These are phyloP conservation scores for Lepidium campestre DNA, from an alignment of 441 rosid genomes.

Conservation along the genomic window DNA sequence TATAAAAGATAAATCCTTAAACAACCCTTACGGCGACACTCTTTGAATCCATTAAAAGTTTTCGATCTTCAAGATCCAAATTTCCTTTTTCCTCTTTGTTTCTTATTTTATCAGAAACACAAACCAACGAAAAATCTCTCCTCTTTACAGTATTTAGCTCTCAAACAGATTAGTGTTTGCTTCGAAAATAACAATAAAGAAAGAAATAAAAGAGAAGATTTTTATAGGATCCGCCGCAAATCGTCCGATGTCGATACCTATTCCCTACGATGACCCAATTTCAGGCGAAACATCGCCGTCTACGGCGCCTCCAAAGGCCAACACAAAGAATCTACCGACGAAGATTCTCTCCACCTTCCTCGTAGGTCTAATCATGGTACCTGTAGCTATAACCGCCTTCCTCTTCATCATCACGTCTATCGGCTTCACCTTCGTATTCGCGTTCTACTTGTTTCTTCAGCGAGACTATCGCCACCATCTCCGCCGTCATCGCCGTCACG, in stretches of 20 bases:
- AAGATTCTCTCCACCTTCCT: conserved; percentile 56
- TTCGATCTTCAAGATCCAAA: not conserved
- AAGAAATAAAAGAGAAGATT: not conserved
- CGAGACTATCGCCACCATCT: conserved; percentile 38
- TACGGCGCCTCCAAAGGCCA: conserved; percentile 4
- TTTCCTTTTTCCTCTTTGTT: not conserved
- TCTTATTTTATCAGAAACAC: too few relatives aligned
- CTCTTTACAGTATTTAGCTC: not conserved
- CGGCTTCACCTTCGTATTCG: conserved; percentile 47
- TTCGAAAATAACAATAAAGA: not conserved
- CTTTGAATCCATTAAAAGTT: not conserved
- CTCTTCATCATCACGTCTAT: conserved; percentile 67
- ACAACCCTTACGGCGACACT: not conserved
- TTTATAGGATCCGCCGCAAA: conserved; percentile 7
- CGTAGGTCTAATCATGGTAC: conserved; percentile 28
- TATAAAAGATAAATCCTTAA: not conserved
- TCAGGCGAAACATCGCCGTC: conserved; percentile 4
- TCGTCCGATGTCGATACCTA: conserved; percentile 20
- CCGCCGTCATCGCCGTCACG: conserved; percentile 23
- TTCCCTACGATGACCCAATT: conserved; percentile 2
- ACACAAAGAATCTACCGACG: conserved; percentile 18
- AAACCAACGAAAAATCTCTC: not conserved
- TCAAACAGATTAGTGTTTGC: not conserved
- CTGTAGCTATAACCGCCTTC: conserved; percentile 39
- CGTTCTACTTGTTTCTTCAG: conserved; percentile 41